Percentiles rank a stretch among this genome's conserved stretches.
Conservation (phyloP, 768 basidiomycete genomes). For the Auricularia auricula-judae region DNA sequence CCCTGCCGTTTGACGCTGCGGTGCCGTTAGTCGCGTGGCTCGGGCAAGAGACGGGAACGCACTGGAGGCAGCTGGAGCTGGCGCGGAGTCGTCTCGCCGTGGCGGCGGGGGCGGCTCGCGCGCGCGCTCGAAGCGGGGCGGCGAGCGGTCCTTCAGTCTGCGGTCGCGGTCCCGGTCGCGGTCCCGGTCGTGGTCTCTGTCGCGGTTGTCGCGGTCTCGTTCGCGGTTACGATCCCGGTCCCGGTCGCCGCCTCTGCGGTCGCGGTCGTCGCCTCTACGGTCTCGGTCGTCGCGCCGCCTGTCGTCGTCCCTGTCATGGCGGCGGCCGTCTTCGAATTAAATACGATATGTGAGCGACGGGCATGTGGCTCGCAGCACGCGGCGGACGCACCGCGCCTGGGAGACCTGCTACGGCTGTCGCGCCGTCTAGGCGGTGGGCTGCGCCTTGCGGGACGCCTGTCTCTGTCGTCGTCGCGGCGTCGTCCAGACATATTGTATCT, state of each 20-base stretch:
- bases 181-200: constrained; percentile 4
- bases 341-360: constrained; percentile 2
- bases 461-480: constrained; percentile 1
- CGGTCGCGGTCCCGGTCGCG: constrained; percentile 5
- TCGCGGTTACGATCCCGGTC: constrained; percentile 22
- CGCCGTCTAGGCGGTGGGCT: constrained; percentile 8
- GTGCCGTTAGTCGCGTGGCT: constrained; percentile 9
- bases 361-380: neutral
- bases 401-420: constrained; percentile 13
- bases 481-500: neutral
- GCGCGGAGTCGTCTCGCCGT: neutral
- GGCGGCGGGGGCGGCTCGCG: neutral
- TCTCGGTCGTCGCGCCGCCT: constrained; percentile 7
- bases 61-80: neutral
- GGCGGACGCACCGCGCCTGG: constrained; percentile 11
- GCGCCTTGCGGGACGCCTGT: constrained; percentile 2
- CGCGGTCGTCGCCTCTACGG: constrained; percentile 10
- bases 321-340: constrained; percentile 2
- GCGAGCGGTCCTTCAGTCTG: neutral
- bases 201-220: constrained; percentile 15
- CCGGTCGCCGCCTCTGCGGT: constrained; percentile 22
- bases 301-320: constrained; percentile 6
- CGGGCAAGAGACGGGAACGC: neutral
- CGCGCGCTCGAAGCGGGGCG: constrained; percentile 1
- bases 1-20: neutral